Evolutionary conservation across 805 yeast species (phyloP).

Genomic region (Priceomyces melissophilus): DNA sequence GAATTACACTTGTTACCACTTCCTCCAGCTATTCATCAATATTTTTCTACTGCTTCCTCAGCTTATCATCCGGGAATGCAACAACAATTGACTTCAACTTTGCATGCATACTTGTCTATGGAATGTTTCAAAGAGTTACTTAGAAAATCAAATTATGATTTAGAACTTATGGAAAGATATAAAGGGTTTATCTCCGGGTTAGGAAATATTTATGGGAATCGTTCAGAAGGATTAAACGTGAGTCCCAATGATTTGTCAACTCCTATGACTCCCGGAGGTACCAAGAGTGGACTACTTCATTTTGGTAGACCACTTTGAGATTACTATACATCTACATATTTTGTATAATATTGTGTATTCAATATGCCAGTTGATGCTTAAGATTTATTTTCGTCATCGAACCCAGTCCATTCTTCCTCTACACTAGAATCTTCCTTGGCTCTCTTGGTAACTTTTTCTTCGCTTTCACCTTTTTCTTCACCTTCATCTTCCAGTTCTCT

Average conservation of each 20-base stretch:
- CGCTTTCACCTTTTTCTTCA: constrained; percentile 18
- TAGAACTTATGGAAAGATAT: constrained; percentile 27
- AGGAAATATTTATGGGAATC: constrained; percentile 22
- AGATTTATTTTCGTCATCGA: not conserved
- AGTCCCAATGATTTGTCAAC: constrained; percentile 8
- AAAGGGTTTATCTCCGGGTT: constrained; percentile 55
- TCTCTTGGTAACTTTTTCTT: constrained; percentile 18
- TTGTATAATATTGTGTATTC: constrained; percentile 1
- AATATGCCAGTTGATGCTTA: constrained; percentile 1
- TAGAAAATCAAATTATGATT: constrained; percentile 23
- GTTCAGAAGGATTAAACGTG: not conserved
- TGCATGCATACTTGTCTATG: constrained; percentile 63
- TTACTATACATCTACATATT: not conserved
- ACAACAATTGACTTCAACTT: constrained; percentile 44
- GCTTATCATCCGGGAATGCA: constrained; percentile 21
- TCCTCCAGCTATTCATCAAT: constrained; percentile 45
- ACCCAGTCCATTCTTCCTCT: constrained; percentile 23
- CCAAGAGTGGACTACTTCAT: constrained; percentile 23
- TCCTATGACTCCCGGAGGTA: constrained; percentile 24
- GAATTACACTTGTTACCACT: constrained; percentile 63
- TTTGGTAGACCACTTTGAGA: constrained; percentile 26
- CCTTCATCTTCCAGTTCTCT: constrained; percentile 39
- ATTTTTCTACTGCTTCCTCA: constrained; percentile 21
- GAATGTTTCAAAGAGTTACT: constrained; percentile 60
- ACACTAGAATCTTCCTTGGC: constrained; percentile 22